These are phyloP conservation scores for Teratosphaeria destructans DNA, from an alignment of 2,329 filamentous ascomycete species.

Conservation along the genomic window DNA sequence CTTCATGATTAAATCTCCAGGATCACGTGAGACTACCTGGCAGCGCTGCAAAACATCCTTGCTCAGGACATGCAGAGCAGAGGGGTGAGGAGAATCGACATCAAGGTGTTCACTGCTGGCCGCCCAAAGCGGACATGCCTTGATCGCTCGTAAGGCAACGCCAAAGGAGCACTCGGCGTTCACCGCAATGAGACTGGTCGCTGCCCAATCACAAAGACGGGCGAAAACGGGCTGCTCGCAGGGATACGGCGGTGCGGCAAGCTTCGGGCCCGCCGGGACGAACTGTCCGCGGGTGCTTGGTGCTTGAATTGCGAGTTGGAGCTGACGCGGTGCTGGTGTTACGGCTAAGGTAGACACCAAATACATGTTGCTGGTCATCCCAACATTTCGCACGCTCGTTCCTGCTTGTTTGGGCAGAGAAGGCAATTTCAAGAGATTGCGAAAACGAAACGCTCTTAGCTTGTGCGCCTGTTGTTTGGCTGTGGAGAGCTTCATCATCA, in stretches of 20 bases:
- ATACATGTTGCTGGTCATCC: not conserved
- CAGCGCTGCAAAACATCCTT: too few species aligned
- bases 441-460: not conserved
- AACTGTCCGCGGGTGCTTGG: too few species aligned
- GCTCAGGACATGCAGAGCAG: too few species aligned
- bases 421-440: not conserved
- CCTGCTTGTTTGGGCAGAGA: not conserved
- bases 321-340: not conserved
- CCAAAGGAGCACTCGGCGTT: too few species aligned
- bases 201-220: too few species aligned
- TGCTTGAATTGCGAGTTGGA: not conserved
- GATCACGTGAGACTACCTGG: too few species aligned
- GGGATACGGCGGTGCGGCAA: not conserved
- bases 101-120: too few species aligned
- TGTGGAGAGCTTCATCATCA: not conserved
- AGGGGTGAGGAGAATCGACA: too few species aligned
- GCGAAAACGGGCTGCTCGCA: not conserved
- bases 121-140: too few species aligned
- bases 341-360: not conserved
- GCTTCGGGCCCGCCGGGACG: not conserved
- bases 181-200: too few species aligned
- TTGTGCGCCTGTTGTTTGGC: not conserved
- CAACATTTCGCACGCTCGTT: not conserved
- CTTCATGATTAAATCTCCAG: too few species aligned
- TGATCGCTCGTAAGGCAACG: too few species aligned